These are phyloP conservation scores for Camellia granthamiana DNA, from an alignment of 148 eudicot species.

Conservation along the genomic window DNA sequence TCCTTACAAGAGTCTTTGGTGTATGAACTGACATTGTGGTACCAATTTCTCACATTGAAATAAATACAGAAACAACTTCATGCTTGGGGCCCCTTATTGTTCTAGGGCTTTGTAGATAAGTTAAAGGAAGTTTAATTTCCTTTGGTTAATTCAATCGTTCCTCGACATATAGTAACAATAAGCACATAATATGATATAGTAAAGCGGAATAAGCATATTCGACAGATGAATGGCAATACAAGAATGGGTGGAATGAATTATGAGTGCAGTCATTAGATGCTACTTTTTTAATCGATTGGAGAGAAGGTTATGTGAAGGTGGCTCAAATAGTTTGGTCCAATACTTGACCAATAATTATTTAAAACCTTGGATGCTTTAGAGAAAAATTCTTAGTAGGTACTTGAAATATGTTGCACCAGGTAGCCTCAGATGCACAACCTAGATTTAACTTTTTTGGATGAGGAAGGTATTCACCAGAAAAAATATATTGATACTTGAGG, in stretches of 20 bases:
- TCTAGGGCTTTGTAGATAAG: neutral
- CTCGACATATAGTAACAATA: neutral
- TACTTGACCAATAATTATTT: neutral
- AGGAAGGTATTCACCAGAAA: too few relatives aligned
- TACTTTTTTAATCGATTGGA: neutral
- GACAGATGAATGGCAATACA: neutral
- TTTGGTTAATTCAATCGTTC: neutral
- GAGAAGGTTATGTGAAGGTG: neutral
- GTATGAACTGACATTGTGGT: too few relatives aligned
- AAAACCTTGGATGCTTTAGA: neutral
- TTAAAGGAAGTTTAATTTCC: neutral
- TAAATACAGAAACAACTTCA: too few relatives aligned
- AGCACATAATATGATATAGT: neutral
- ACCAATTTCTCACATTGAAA: too few relatives aligned
- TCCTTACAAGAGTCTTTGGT: neutral
- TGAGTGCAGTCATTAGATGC: neutral
- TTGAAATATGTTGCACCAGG: neutral
- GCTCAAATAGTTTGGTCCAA: neutral
- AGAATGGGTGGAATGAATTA: neutral
- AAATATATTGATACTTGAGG: neutral
- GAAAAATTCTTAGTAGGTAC: neutral
- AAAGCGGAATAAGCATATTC: neutral
- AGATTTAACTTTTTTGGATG: too few relatives aligned
- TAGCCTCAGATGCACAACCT: too few relatives aligned
- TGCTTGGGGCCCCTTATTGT: neutral